Evolutionary conservation across 2,329 filamentous ascomycete genomes (phyloP).

Genomic region (Penicillium hesseltinei): DNA sequence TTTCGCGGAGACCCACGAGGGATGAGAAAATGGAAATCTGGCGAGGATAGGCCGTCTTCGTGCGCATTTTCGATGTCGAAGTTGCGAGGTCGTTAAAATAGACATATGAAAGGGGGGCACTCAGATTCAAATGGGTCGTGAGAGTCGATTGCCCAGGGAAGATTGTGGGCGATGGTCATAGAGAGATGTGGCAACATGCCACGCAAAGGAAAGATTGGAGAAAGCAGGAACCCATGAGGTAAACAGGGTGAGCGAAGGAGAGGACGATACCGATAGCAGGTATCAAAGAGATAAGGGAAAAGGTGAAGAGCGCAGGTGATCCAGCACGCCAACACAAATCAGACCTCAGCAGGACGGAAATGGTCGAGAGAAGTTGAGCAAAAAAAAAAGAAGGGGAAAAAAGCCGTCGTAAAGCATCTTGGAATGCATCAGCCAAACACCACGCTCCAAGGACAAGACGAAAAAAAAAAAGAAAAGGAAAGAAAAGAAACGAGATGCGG

Average conservation of each 20-base stretch:
- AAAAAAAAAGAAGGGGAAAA: slow-evolving; percentile 5
- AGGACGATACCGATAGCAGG: slow-evolving; percentile 18
- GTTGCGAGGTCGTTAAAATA: slow-evolving; percentile 17
- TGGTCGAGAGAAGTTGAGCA: slow-evolving; percentile 16
- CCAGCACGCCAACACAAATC: slow-evolving; percentile 1
- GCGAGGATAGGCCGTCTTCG: slow-evolving; percentile 7
- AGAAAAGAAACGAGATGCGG: background rate
- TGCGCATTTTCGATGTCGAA: slow-evolving; percentile 1
- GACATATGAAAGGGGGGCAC: slow-evolving; percentile 15
- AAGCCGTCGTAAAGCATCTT: slow-evolving; percentile 15
- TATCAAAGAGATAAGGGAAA: slow-evolving; percentile 6
- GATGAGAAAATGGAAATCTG: slow-evolving; percentile 1
- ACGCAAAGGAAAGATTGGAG: slow-evolving; percentile 6
- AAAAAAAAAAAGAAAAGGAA: slow-evolving; percentile 13
- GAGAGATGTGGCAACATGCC: slow-evolving; percentile 16
- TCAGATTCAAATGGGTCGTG: slow-evolving; percentile 2
- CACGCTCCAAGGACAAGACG: slow-evolving; percentile 25
- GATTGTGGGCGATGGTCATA: slow-evolving; percentile 22
- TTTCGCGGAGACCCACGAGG: background rate
- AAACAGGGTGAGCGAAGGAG: slow-evolving; percentile 13
- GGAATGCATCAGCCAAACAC: slow-evolving; percentile 17
- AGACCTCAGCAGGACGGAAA: background rate
- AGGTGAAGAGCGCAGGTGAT: slow-evolving; percentile 9
- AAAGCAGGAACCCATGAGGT: background rate
- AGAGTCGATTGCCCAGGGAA: slow-evolving; percentile 2